A percentile compares a stretch with the other conserved stretches of the same genome.
Evolutionary conservation across 2,329 filamentous ascomycete species (phyloP).

Genomic region (Alternaria solani): DNA sequence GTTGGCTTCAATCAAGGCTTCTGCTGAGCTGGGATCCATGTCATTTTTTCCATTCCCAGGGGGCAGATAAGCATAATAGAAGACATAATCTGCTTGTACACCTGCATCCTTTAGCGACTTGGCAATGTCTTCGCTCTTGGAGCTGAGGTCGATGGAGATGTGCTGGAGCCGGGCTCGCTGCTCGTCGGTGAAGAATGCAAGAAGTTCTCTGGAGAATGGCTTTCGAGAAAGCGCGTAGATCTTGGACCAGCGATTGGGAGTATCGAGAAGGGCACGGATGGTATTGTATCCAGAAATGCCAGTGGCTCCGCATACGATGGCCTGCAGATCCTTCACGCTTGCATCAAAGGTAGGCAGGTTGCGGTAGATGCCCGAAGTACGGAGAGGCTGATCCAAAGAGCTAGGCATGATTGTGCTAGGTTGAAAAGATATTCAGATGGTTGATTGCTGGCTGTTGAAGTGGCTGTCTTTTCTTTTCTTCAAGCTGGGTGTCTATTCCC

Average conservation of each 20-base stretch:
- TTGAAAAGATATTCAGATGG: background rate
- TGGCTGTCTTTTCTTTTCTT: background rate
- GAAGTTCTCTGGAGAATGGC: slow-evolving; percentile 4
- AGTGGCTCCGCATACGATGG: slow-evolving; percentile 21
- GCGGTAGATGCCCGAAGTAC: slow-evolving; percentile 22
- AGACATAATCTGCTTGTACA: slow-evolving; percentile 15
- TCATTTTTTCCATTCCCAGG: slow-evolving; percentile 14
- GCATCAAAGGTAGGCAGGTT: slow-evolving; percentile 23
- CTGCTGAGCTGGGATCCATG: slow-evolving; percentile 12
- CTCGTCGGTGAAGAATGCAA: slow-evolving; percentile 11
- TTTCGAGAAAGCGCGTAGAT: slow-evolving; percentile 20
- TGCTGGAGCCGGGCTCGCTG: slow-evolving; percentile 18
- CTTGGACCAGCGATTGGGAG: slow-evolving; percentile 18
- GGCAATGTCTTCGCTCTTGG: slow-evolving; percentile 14
- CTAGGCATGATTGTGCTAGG: slow-evolving; percentile 3
- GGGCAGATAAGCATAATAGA: slow-evolving; percentile 24
- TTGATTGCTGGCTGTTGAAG: background rate
- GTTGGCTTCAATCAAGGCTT: slow-evolving; percentile 18
- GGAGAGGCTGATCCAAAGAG: slow-evolving; percentile 15
- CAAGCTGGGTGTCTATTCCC: background rate
- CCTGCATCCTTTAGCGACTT: slow-evolving; percentile 4
- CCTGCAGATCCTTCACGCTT: slow-evolving; percentile 11
- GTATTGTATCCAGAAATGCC: slow-evolving; percentile 25
- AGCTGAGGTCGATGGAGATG: slow-evolving; percentile 18
- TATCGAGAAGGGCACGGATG: slow-evolving; percentile 15